These are phyloP conservation scores for Nothomitra cinnamomea DNA, from an alignment of 2,329 filamentous ascomycete genomes.

Conservation along the genomic window DNA sequence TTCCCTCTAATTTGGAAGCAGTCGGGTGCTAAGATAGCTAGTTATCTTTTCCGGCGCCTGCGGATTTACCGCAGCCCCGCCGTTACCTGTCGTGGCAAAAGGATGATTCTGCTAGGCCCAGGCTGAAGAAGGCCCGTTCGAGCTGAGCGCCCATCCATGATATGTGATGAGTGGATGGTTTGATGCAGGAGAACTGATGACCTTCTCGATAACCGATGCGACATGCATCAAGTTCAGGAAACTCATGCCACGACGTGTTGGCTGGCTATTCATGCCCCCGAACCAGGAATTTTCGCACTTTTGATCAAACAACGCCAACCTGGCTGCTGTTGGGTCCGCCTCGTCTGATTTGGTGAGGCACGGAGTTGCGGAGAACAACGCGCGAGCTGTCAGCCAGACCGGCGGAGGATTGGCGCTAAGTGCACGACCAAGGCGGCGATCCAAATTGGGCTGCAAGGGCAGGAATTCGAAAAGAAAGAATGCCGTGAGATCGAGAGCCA, in stretches of 20 bases:
- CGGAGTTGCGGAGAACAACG: not conserved
- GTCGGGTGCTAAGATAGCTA: too few relatives aligned
- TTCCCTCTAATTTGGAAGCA: too few relatives aligned
- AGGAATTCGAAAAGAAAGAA: not conserved
- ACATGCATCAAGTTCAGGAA: not conserved
- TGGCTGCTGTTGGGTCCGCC: not conserved
- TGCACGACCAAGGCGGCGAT: not conserved
- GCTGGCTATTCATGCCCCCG: not conserved
- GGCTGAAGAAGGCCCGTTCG: not conserved
- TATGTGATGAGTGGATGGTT: not conserved
- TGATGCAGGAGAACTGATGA: slow-evolving; percentile 3
- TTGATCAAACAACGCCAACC: not conserved
- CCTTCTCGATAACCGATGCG: not conserved
- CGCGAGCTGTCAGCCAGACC: not conserved
- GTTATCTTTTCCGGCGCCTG: not conserved
- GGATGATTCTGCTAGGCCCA: not conserved
- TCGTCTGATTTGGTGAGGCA: not conserved
- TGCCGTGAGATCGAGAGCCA: not conserved
- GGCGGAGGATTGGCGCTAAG: not conserved
- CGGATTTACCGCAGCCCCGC: not conserved
- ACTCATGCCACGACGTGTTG: not conserved
- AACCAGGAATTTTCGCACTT: not conserved
- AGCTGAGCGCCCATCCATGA: not conserved
- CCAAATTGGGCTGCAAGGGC: not conserved
- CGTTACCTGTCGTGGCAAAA: not conserved